Conservation (phyloP, 371 early-diverging fungal species). For the Funneliformis caledonium region DNA sequence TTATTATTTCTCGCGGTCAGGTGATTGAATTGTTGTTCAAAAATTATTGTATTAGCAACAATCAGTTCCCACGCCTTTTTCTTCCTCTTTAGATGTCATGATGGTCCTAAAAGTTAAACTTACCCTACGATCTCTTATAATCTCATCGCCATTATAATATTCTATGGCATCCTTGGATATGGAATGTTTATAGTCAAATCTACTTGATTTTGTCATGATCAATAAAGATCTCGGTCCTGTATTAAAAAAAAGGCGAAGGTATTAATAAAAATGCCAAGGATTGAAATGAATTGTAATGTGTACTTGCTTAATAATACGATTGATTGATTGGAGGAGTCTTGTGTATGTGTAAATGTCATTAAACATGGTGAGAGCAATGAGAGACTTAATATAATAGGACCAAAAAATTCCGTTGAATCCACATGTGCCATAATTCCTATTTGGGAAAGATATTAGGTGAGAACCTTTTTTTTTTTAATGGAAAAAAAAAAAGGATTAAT, state of each 20-base stretch:
- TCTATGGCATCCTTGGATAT: conserved; percentile 71
- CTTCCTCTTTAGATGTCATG: background rate
- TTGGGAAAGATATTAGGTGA: background rate
- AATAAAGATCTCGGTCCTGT: conserved; percentile 67
- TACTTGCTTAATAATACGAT: conserved; percentile 58
- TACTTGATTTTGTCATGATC: conserved; percentile 63
- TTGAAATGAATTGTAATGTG: conserved; percentile 3
- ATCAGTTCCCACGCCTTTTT: background rate
- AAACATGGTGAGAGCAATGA: conserved; percentile 71
- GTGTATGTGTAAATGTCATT: conserved; percentile 63
- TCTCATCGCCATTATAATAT: conserved; percentile 36
- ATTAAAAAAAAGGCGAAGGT: background rate
- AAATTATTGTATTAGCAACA: background rate
- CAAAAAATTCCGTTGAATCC: conserved; percentile 71
- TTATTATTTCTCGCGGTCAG: too few species aligned
- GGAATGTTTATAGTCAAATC: conserved; percentile 69
- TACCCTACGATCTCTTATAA: conserved; percentile 55
- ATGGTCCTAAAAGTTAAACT: conserved; percentile 47
- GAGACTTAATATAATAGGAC: conserved; percentile 64
- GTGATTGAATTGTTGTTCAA: too few species aligned
- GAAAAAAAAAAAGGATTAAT: background rate
- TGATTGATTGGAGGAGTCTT: conserved; percentile 43
- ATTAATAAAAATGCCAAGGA: background rate
- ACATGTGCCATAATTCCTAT: conserved; percentile 52
- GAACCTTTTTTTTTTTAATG: background rate